Evolutionary conservation across 805 yeast species (phyloP).

Genomic region (Hanseniaspora vineae): DNA sequence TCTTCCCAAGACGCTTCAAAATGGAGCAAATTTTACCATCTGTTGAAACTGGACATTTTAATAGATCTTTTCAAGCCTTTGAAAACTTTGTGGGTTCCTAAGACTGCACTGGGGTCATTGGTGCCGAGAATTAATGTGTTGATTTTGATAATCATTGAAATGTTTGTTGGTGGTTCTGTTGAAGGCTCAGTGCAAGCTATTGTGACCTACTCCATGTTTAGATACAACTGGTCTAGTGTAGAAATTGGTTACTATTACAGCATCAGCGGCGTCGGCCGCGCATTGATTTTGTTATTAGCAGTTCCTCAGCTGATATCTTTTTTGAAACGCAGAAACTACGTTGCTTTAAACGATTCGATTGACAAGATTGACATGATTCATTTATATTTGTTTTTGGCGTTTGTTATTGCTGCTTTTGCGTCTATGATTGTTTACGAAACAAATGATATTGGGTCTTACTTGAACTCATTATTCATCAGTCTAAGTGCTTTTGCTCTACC

Average conservation of each 20-base stretch:
- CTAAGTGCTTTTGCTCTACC: constrained; percentile 44
- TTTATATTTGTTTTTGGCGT: constrained; percentile 20
- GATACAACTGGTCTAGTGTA: constrained; percentile 14
- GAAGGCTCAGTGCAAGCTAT: constrained; percentile 13
- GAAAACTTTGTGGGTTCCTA: constrained; percentile 12
- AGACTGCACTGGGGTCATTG: constrained; percentile 6
- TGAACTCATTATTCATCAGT: constrained; percentile 27
- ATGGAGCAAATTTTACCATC: neutral
- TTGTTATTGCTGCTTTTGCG: constrained; percentile 28
- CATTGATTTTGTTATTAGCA: constrained; percentile 7
- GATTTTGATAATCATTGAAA: constrained; percentile 10
- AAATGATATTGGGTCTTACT: constrained; percentile 14
- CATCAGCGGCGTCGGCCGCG: constrained; percentile 13
- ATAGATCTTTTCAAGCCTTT: constrained; percentile 27
- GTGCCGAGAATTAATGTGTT: constrained; percentile 12
- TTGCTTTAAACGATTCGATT: constrained; percentile 23
- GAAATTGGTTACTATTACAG: constrained; percentile 17
- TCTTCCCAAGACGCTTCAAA: neutral
- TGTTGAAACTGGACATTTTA: constrained; percentile 8
- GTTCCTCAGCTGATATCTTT: constrained; percentile 2
- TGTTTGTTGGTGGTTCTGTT: constrained; percentile 12
- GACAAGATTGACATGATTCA: constrained; percentile 40
- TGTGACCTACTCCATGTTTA: constrained; percentile 10
- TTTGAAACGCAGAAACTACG: constrained; percentile 6
- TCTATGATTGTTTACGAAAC: constrained; percentile 17